Conservation (phyloP, 169 alveolate genomes). For the Plasmodium adleri region DNA sequence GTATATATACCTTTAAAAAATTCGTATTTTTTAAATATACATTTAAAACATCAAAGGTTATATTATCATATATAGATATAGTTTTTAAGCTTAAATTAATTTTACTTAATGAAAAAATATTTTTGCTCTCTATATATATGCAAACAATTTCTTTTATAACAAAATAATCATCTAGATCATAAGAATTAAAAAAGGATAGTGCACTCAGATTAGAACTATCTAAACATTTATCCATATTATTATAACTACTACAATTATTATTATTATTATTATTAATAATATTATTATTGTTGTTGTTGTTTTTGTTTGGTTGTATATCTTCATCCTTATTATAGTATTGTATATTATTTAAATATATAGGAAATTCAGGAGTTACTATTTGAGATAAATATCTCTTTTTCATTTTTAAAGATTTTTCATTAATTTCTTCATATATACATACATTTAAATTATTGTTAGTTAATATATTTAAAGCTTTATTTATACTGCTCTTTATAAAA, state of each 20-base stretch:
- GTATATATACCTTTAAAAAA: conserved; percentile 73
- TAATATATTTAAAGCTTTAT: conserved; percentile 58
- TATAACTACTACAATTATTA: background rate
- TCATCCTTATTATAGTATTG: conserved; percentile 37
- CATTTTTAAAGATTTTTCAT: conserved; percentile 64
- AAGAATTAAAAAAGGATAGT: conserved; percentile 10
- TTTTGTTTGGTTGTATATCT: background rate
- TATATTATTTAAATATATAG: conserved; percentile 75
- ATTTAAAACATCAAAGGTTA: conserved; percentile 70
- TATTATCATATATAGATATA: conserved; percentile 59
- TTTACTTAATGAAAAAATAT: conserved; percentile 60
- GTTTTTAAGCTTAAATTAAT: conserved; percentile 70
- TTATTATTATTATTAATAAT: too few species aligned
- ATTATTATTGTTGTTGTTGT: too few species aligned
- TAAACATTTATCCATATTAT: background rate
- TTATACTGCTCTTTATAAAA: conserved; percentile 70
- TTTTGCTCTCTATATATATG: conserved; percentile 65
- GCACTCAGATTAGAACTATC: background rate
- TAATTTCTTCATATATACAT: conserved; percentile 75
- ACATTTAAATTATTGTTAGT: conserved; percentile 72
- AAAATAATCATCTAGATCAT: conserved; percentile 51
- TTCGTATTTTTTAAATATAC: conserved; percentile 54
- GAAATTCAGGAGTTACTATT: conserved; percentile 78
- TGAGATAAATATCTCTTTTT: conserved; percentile 76
- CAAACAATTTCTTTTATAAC: conserved; percentile 68